Evolutionary conservation across 2,329 filamentous ascomycete species (phyloP), one percentile per base, ranked within the genome.

Genomic region (Sporothrix brasiliensis): DNA sequence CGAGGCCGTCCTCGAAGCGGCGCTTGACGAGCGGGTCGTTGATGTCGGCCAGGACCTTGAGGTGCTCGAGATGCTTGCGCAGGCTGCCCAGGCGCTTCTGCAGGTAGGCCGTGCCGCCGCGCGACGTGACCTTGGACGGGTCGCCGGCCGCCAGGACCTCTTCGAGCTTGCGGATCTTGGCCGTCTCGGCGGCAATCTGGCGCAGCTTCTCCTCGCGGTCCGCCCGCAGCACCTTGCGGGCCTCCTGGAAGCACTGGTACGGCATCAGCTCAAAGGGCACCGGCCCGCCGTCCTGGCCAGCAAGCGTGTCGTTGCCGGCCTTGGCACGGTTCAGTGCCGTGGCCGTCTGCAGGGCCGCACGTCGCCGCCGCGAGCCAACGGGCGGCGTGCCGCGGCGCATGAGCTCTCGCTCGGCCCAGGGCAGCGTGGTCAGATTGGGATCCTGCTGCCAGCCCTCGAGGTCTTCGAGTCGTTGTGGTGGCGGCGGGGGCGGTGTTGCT

Each of bases 231-330:
- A 98, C 81, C 79, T 93, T 92, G 73, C 94, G 88, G 53, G 95
- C 95, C 82, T 97, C 94, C 81, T 99, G 95, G 83, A 98, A 99
- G 81, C 92, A 95, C 85, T 98, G 94, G 82, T 96, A 99, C 21
- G 95, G 95, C 75, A 99, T 84, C 78, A 94, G 91, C 83, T 97
- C 93, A 78, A 99, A 97, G 34, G 94, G 93, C 66, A 97, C 83
- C 76, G 90, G 86, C 85, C 81, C 50, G 83, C 86, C 76, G 83
- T 49, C 19, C 2, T n/a, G 7, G 56, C 54, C 61, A 49, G 68
- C 67, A 34, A 41, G 24, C 50, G 56, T 24, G 34, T 60, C 67
- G 39, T 61, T 52, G 54, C 67, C 67, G 19, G 44, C 54, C 2
- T 41, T 19, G 10, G 67, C 67, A 21, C 49, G 61, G 19, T 21